These are phyloP conservation scores for Coniferiporia weirii DNA, from an alignment of 1,284 basidiomycete genomes.

Conservation along the genomic window DNA sequence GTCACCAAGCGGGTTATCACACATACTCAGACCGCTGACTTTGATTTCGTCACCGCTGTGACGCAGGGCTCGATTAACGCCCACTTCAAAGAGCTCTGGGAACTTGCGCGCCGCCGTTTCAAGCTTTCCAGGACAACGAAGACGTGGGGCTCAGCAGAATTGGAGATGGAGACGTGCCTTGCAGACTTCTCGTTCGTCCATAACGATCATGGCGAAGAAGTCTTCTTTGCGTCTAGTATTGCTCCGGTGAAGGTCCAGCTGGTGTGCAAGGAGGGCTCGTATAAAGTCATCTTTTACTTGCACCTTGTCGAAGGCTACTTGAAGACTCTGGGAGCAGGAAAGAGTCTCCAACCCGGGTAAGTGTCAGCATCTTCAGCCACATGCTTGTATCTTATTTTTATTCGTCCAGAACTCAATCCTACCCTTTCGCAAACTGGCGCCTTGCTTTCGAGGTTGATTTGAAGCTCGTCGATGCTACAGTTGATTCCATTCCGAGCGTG, in stretches of 20 bases:
- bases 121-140: neutral
- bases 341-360: constrained; percentile 13
- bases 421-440: constrained; percentile 25
- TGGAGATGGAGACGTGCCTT: constrained; percentile 9
- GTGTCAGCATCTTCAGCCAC: too few relatives aligned
- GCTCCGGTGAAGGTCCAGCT: constrained; percentile 12
- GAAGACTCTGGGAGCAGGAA: constrained; percentile 11
- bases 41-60: constrained; percentile 30
- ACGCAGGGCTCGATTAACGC: constrained; percentile 29
- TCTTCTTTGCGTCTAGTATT: constrained; percentile 11
- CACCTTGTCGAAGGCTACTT: constrained; percentile 10
- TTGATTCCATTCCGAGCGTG: constrained; percentile 3
- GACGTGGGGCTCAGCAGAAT: neutral
- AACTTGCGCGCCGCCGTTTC: neutral
- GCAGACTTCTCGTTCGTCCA: constrained; percentile 10
- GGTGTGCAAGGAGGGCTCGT: constrained; percentile 3
- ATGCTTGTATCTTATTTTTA: neutral
- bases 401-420: constrained; percentile 16
- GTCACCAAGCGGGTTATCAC: constrained; percentile 11
- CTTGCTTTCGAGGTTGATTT: constrained; percentile 31
- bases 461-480: constrained; percentile 23
- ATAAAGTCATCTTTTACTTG: constrained; percentile 16
- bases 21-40: constrained; percentile 20
- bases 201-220: neutral
- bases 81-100: constrained; percentile 25